Conservation (phyloP, 495 filamentous ascomycete genomes). For the Daldinia decipiens region DNA sequence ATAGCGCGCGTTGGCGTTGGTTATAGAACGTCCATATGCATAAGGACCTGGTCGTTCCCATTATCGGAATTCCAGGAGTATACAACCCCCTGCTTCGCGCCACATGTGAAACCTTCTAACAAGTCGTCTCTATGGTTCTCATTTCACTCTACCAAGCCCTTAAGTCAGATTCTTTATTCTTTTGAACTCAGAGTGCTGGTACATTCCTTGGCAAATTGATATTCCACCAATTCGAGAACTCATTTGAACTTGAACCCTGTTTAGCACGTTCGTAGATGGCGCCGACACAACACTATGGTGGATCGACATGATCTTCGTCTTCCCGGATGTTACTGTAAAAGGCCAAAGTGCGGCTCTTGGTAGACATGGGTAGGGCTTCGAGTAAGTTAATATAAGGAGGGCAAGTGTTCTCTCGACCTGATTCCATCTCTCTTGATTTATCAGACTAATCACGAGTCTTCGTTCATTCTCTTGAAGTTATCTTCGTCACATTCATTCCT, state of each 20-base stretch:
- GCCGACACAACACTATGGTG: slow-evolving; percentile 17
- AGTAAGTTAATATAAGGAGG: neutral
- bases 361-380: neutral
- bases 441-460: neutral
- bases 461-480: neutral
- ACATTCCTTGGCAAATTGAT: neutral
- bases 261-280: neutral
- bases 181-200: neutral
- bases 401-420: neutral
- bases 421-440: neutral
- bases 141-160: neutral
- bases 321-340: neutral
- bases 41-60: neutral
- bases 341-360: slow-evolving; percentile 11
- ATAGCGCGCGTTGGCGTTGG: neutral
- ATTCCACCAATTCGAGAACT: slow-evolving; percentile 3
- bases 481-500: slow-evolving; percentile 2
- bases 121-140: neutral
- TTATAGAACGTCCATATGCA: neutral
- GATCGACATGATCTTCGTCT: slow-evolving; percentile 23
- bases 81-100: neutral
- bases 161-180: neutral
- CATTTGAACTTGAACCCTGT: neutral
- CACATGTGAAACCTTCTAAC: slow-evolving; percentile 3
- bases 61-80: slow-evolving; percentile 3